Conservation (phyloP, 2,329 filamentous ascomycete genomes). For the Xylariales sp. region DNA sequence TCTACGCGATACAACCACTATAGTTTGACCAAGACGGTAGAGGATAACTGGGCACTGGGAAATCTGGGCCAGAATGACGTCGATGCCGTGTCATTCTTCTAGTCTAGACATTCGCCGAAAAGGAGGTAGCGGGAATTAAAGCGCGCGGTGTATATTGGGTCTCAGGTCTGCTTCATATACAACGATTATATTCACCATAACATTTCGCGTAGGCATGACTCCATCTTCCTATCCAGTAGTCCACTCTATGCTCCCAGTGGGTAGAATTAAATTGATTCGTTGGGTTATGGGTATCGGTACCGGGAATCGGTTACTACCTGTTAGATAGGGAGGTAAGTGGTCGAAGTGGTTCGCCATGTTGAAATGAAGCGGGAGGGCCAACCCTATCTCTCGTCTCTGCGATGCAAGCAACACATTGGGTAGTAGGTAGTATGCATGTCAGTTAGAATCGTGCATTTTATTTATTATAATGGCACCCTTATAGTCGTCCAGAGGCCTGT, state of each 20-base stretch:
- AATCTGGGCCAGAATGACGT: conserved; percentile 43
- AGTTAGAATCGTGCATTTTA: conserved; percentile 17
- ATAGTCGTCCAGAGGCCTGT: conserved; percentile 1
- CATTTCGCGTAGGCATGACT: conserved; percentile 11
- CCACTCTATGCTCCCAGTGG: neutral
- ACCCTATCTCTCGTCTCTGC: neutral
- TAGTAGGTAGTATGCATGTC: conserved; percentile 9
- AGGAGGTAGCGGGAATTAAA: neutral
- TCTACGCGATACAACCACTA: conserved; percentile 46
- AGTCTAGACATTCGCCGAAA: neutral
- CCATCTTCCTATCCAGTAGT: neutral
- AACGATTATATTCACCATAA: conserved; percentile 19
- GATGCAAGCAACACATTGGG: conserved; percentile 18
- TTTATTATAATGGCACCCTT: neutral
- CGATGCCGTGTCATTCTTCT: conserved; percentile 34
- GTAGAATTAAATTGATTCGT: conserved; percentile 1
- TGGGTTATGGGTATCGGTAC: neutral
- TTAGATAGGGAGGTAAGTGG: neutral
- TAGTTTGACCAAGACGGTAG: conserved; percentile 46
- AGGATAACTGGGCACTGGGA: conserved; percentile 47
- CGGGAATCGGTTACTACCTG: neutral
- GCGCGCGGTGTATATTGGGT: conserved; percentile 18
- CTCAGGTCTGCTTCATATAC: conserved; percentile 26
- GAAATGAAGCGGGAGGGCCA: conserved; percentile 3
- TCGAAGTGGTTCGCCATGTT: neutral